Evolutionary conservation across 345 rosid species (phyloP), one percentile per base, ranked within the genome.

Genomic region (Salix suchowensis): DNA sequence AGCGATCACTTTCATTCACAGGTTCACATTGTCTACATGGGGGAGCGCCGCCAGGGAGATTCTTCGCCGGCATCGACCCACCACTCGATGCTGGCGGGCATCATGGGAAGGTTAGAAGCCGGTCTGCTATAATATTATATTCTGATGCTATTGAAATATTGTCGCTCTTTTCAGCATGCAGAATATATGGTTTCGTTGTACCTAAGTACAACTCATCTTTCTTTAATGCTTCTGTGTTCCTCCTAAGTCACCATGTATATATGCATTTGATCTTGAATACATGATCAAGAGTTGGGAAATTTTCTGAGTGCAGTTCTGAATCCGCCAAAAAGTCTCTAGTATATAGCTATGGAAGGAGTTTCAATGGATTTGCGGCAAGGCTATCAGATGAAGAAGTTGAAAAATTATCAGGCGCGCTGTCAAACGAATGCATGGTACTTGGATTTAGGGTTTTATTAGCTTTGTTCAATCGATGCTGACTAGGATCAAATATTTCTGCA

Each of bases 321-420:
- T 70, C 67, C 18, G 87, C 84, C 48, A 68, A 73, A 60, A 79
- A 84, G 7, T 84, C 84, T 13, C 74, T 81, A 18, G 61, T 87
- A 66, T 77, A 84, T 44, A 87, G 86, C 61, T 85, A 87, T 42
- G 81, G 84, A 24, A 80, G 81, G 72, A 81, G 78, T 73, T 79
- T 87, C 72, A 83, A 85, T 65, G 86, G 81, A 54, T 87, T 87
- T 81, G 88, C 86, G 30, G 88, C 89, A 23, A 84, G 70, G 66
- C 50, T 84, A n/a, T 80, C 83, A 0, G 80, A 82, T 68, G 81
- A 83, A 72, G 83, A 86, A 69, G 86, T 67, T 73, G 81, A 75
- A 68, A 82, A 39, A 74, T 39, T 79, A 75, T 75, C 85, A 54
- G 85, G 91, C 85, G 44, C 74, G 71, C n/a, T 40, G 15, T 52